A percentile compares a stretch with the other conserved stretches of the same genome.
Evolutionary conservation across 2,329 filamentous ascomycete genomes (phyloP).

Genomic region (Fusarium sacchari): DNA sequence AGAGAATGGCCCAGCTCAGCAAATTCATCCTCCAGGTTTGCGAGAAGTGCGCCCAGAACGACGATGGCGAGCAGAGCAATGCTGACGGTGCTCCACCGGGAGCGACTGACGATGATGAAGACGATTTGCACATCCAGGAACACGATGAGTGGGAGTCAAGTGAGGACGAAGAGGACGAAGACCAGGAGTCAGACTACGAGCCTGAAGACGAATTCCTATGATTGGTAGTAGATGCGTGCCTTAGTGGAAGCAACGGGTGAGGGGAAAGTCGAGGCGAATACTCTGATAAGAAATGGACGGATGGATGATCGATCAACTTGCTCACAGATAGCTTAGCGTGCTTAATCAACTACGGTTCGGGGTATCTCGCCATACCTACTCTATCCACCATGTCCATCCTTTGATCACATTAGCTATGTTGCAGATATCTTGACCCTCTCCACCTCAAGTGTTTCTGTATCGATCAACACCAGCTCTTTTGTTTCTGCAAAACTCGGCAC

Average conservation of each 20-base stretch:
- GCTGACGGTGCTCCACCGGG: neutral
- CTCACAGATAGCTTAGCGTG: neutral
- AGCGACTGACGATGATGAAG: neutral
- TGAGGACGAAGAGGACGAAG: neutral
- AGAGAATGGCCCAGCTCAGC: constrained; percentile 1
- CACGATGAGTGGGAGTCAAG: neutral
- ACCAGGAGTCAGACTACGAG: constrained; percentile 24
- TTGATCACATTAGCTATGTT: constrained; percentile 7
- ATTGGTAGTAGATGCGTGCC: neutral
- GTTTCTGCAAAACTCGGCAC: constrained; percentile 85
- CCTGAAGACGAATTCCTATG: neutral
- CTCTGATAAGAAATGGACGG: neutral
- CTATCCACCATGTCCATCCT: constrained; percentile 6
- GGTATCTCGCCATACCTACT: constrained; percentile 29
- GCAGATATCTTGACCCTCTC: constrained; percentile 71
- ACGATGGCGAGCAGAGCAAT: neutral
- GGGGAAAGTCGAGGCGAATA: neutral
- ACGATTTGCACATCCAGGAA: neutral
- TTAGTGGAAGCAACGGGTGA: neutral
- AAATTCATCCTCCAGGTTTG: constrained; percentile 19
- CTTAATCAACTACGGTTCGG: constrained; percentile 12
- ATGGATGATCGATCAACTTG: neutral
- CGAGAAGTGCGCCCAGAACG: constrained; percentile 8
- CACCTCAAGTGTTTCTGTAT: constrained; percentile 85
- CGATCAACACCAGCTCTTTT: constrained; percentile 82